These are phyloP conservation scores for Phylloporus scabripes DNA, from an alignment of 768 basidiomycete genomes.

Conservation along the genomic window DNA sequence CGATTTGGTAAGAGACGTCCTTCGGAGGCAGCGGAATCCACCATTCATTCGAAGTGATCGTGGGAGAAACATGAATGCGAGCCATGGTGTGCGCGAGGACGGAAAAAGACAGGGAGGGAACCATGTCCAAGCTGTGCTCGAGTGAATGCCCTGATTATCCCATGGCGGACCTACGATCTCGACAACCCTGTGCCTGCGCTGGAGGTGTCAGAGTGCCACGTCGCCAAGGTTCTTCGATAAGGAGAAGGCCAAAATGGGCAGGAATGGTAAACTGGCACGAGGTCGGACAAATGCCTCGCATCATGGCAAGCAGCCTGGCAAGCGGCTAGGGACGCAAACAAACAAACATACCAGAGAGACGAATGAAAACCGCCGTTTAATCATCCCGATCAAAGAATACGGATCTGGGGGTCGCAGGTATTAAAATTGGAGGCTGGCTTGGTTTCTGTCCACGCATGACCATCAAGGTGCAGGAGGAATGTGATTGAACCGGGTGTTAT, in stretches of 20 bases:
- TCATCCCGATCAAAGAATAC: conserved; percentile 8
- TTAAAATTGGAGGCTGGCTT: conserved; percentile 5
- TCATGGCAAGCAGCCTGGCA: conserved; percentile 19
- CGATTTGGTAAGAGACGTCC: conserved; percentile 28
- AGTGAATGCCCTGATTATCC: conserved; percentile 27
- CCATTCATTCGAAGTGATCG: conserved; percentile 29
- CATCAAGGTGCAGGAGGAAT: not conserved
- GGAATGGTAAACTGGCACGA: conserved; percentile 27
- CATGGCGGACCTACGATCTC: conserved; percentile 17
- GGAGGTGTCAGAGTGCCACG: conserved; percentile 20
- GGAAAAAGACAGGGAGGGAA: conserved; percentile 1
- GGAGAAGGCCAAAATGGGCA: conserved; percentile 22
- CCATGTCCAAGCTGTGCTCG: conserved; percentile 21
- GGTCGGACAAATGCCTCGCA: conserved; percentile 19
- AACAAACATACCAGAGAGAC: conserved; percentile 13
- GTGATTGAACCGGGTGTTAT: conserved; percentile 5
- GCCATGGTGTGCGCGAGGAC: conserved; percentile 5
- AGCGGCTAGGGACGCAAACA: conserved; percentile 17
- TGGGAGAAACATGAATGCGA: conserved; percentile 23
- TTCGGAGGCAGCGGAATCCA: conserved; percentile 29
- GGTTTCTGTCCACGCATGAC: conserved; percentile 1
- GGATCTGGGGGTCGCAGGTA: conserved; percentile 10
- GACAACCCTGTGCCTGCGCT: conserved; percentile 14
- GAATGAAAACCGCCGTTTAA: conserved; percentile 10
- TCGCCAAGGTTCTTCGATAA: conserved; percentile 25